Evolutionary conservation across 2,329 filamentous ascomycete species (phyloP), one percentile per base, ranked within the genome.

Genomic region (Lasiodiplodia citricola): DNA sequence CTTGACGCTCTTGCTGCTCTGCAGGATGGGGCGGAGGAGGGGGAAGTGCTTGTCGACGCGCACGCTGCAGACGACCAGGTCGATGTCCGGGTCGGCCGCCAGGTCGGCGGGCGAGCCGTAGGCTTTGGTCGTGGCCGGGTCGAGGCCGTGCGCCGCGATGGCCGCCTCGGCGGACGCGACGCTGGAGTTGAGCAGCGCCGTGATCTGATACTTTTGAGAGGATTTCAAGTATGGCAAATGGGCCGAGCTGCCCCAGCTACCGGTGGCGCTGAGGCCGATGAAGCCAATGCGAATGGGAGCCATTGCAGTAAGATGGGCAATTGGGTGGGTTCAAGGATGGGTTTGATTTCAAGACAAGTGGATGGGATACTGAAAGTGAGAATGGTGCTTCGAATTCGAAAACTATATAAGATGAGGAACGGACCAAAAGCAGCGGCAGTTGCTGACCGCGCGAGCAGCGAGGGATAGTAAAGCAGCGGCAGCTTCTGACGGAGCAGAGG

Each of bases 171-270:
- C 83, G 1, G 81, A 81, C 7, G 80, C 77, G 47, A 81, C 74
- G 13, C 77, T 81, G 21, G 81, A 83, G 74, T 87, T 87, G 71
- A 82, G 81, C 1, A 87, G 77, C 8, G 84, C 85, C n/a, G 81
- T 80, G 69, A 87, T 82, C 37, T 82, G 75, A 73, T 85, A 86
- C 6, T 79, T 75, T 3, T 77, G 64, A 1, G 76, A 76, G 2
- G 74, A 73, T 13, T 71, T 72, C 2, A 82, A 68, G 35, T 79
- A 78, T 1, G 77, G 79, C 0, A 84, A 73, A 68, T 85, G 83
- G 5, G 81, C 75, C 10, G 52, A 52, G 4, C 73, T 72, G 23
- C 77, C 79, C 80, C 82, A 84, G 18, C 75, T 77, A 31, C 76
- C 75, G 55, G 3, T 75, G 11, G 76, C 75, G 2, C 75, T 77